Percentiles rank a stretch among this genome's conserved stretches.
phyloP scores from a whole-genome alignment of 257 asterid genomes.

The Solanum lycopersicoides region DNA sequence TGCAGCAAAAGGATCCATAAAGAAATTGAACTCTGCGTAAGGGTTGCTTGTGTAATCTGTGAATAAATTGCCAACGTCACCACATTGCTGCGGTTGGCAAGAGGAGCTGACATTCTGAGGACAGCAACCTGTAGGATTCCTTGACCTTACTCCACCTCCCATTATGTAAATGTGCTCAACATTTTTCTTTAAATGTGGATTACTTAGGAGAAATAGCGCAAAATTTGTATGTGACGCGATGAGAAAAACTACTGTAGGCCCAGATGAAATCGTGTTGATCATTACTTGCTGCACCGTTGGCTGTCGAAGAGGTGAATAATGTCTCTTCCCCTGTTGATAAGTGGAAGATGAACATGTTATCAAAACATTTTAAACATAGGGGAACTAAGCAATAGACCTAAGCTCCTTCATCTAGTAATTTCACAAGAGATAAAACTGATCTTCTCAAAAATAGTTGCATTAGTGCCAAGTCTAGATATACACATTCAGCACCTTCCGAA shows the following conservation, averaged over 20 bases:
- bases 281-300: conserved; percentile 72
- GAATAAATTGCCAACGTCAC: conserved; percentile 55
- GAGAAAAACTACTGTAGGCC: conserved; percentile 51
- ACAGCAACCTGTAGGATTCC: conserved; percentile 70
- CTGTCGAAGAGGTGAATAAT: conserved; percentile 57
- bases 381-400: neutral
- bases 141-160: conserved; percentile 76
- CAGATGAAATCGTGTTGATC: conserved; percentile 53
- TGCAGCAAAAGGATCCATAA: conserved; percentile 90
- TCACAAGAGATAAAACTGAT: neutral
- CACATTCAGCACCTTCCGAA: neutral
- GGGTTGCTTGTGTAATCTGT: conserved; percentile 63
- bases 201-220: conserved; percentile 55
- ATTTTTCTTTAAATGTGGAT: conserved; percentile 63
- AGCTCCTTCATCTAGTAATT: neutral
- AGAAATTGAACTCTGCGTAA: conserved; percentile 69
- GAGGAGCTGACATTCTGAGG: conserved; percentile 32
- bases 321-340: conserved; percentile 49
- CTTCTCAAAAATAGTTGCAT: neutral
- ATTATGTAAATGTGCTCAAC: conserved; percentile 61
- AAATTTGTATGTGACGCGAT: conserved; percentile 55
- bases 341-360: neutral
- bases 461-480: neutral
- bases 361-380: neutral
- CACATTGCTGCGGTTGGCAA: conserved; percentile 57